Evolutionary conservation across 1,284 basidiomycete species (phyloP), one percentile per base, ranked within the genome.

Genomic region (Macrocystidia cucumis): DNA sequence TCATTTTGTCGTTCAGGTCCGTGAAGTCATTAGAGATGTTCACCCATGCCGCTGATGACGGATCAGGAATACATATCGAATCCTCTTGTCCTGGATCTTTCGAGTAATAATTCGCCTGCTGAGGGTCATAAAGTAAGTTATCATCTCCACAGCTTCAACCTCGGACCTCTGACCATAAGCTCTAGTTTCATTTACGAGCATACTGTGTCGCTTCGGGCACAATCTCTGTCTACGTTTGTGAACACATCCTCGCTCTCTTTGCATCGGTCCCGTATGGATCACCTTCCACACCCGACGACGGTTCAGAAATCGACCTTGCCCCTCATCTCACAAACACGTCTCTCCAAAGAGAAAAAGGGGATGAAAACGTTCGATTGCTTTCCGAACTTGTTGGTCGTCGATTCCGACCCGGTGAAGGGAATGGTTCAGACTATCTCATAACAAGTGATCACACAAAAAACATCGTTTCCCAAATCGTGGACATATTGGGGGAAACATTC

Each of bases 311-410:
- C 8, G 79, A 91, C 52, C 69, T 98, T 4, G 50, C 68, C 1
- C 74, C 85, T 0, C 96, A 99, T 57, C 66, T 99, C 12, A 98
- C 95, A 24, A 99, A 99, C 52, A 97, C 96, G 0, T 93, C 90
- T 28, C 64, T 97, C n/a, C 95, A 97, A 57, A 71, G 57, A 9
- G 72, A 79, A 40, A 61, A 59, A 8, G 78, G 84, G 7, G 78
- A 86, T 47, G 68, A 67, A 29, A 69, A 68, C 32, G 85, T 93
- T 3, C 72, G 82, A 27, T 63, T 91, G 19, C 66, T 93, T 29
- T 74, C 80, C 48, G 89, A 93, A 51, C 66, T 95, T 9, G 56
- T 79, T 24, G 85, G 83, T 0, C 74, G 72, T 40, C 66, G 60
- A 19, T 58, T 84, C 16, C 57, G 80, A 32, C 66, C 73, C 7